These are phyloP conservation scores for Maudiozyma pseudohumilis DNA, from an alignment of 805 yeast genomes.

Conservation along the genomic window DNA sequence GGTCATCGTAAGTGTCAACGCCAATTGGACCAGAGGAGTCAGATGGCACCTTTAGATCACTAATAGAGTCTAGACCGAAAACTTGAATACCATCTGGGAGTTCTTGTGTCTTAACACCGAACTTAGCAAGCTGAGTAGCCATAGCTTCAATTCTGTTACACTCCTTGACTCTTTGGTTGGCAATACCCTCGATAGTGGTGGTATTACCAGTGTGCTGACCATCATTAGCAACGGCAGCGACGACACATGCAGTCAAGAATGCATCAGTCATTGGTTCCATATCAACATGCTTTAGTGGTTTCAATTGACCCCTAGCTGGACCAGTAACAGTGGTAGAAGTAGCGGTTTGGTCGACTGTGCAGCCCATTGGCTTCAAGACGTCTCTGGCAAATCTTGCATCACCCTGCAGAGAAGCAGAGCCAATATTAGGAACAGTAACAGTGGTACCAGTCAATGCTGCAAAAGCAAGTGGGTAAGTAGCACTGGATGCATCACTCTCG, in stretches of 20 bases:
- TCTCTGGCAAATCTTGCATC: constrained; percentile 95
- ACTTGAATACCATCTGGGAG: constrained; percentile 88
- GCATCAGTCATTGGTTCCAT: constrained; percentile 99
- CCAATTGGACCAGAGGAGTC: constrained; percentile 37
- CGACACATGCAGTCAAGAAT: constrained; percentile 90
- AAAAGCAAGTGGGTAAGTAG: constrained; percentile 94
- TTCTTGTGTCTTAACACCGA: constrained; percentile 79
- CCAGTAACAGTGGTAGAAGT: constrained; percentile 89
- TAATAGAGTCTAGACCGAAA: constrained; percentile 49
- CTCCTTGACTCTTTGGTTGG: constrained; percentile 95
- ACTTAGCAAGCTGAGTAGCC: constrained; percentile 79
- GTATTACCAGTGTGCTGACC: constrained; percentile 33
- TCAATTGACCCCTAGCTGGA: constrained; percentile 59
- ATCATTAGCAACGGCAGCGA: constrained; percentile 80
- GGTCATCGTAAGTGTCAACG: constrained; percentile 81
- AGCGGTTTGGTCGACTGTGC: constrained; percentile 71
- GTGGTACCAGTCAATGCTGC: constrained; percentile 94
- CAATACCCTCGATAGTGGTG: constrained; percentile 88
- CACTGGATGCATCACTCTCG: constrained; percentile 96
- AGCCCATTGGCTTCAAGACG: constrained; percentile 92
- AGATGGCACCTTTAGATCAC: constrained; percentile 47
- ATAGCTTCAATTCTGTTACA: constrained; percentile 94
- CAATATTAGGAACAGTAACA: constrained; percentile 90
- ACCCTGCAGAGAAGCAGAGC: constrained; percentile 85
- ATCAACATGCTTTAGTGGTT: constrained; percentile 67